These are phyloP conservation scores for Alisma plantagoaquatica DNA, from an alignment of 106 monocot genomes.

Conservation along the genomic window DNA sequence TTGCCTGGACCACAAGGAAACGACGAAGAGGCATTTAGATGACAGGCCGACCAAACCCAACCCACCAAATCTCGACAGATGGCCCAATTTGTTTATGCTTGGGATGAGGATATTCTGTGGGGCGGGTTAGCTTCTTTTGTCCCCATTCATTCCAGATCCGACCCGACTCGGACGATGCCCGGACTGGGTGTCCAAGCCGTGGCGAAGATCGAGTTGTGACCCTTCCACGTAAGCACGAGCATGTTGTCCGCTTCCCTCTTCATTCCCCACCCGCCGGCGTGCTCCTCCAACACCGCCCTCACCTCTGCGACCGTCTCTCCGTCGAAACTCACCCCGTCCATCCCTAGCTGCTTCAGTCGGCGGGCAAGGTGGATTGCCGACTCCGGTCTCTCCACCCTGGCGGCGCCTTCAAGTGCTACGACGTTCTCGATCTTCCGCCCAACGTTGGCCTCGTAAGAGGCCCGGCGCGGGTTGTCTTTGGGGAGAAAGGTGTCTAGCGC, in stretches of 20 bases:
- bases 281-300: constrained; percentile 36
- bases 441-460: constrained; percentile 44
- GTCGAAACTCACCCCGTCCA: constrained; percentile 14
- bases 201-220: constrained; percentile 47
- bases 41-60: no score
- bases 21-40: no score
- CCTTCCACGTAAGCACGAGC: constrained; percentile 66
- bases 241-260: constrained; percentile 52
- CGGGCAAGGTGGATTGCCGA: constrained; percentile 9
- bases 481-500: constrained; percentile 48
- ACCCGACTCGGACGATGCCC: neutral
- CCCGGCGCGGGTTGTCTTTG: constrained; percentile 26
- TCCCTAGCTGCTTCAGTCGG: constrained; percentile 26
- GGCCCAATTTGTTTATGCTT: no score
- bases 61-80: no score
- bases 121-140: no score
- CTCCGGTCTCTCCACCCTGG: constrained; percentile 40
- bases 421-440: constrained; percentile 67
- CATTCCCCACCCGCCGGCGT: constrained; percentile 60
- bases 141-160: neutral
- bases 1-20: no score
- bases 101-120: no score
- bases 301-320: constrained; percentile 39
- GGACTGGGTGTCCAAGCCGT: constrained; percentile 35
- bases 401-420: constrained; percentile 24